Base-by-base conservation (phyloP, 2,329 filamentous ascomycete genomes). In the Fusarium tupiense region DNA sequence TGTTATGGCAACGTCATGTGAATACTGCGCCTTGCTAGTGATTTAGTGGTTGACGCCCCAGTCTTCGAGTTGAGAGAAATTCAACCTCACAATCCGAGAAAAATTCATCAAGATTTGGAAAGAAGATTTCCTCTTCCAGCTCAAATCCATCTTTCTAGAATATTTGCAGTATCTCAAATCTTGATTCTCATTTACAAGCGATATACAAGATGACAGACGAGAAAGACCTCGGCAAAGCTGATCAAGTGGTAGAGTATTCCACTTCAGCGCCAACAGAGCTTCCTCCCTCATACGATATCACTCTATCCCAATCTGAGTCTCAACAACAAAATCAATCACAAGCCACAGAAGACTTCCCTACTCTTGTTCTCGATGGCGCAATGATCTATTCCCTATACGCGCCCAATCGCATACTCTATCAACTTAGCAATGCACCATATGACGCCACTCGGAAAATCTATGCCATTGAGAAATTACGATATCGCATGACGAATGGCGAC, bases 381-480 rank as follows among this genome's bases (percentile, higher is more conserved):
- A 62, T 41, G 14, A 75, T 80, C 33, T 78, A 76, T 38, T 73
- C 78, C 5, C 26, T 62, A 9, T 61, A 73, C 7, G 69, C 71
- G 0, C 77, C 71, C 9, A 65, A 64, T 17, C 75, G 59, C 5
- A 63, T 59, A 3, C 72, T 81, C 10, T 81, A 80, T 38, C 69
- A 76, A 22, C 41, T 80, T 33, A 81, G 77, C 57, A 77, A 76
- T 24, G 44, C 72, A 6, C 75, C 78, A 1, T 67, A 41, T 22
- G 71, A 80, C 2, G 77, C 75, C 7, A 65, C 37, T 16, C 59
- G 62, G 7, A 40, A 53, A 1, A 37, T 71, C 10, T 79, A 80
- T 56, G 73, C 69, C 22, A 56, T 81, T 9, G 72, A 80, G 38
- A 81, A 80, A 40, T 58, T 79, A 7, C 72, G 77, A 14, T 81